Evolutionary conservation across 257 asterid genomes (phyloP).

Genomic region (Solanum sitiens): DNA sequence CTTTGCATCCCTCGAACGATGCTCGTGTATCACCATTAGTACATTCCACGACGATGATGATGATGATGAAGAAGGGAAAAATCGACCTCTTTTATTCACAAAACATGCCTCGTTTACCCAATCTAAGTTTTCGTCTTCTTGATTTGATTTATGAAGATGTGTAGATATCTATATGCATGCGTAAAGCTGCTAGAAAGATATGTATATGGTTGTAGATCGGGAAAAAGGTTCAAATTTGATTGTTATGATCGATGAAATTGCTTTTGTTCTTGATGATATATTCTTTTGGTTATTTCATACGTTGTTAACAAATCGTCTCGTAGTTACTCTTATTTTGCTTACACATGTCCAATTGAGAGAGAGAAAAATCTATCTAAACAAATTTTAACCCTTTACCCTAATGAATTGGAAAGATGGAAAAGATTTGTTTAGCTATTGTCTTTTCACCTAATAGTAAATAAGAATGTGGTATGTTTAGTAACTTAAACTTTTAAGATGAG

Average conservation of each 20-base stretch:
- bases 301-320: not conserved
- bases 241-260: not conserved
- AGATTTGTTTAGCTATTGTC: no score
- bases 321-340: not conserved
- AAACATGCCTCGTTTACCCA: not conserved
- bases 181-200: not conserved
- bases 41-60: constrained; percentile 15
- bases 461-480: no score
- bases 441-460: not conserved
- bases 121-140: not conserved
- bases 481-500: not conserved
- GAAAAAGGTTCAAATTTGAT: not conserved
- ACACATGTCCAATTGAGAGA: not conserved
- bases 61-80: constrained; percentile 29
- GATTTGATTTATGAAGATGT: not conserved
- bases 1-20: constrained; percentile 35
- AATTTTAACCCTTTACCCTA: not conserved
- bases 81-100: constrained; percentile 28
- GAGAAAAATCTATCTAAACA: not conserved
- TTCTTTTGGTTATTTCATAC: not conserved
- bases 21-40: constrained; percentile 30
- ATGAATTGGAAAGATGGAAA: not conserved
- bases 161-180: not conserved
- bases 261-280: not conserved
- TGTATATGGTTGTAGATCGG: not conserved